Evolutionary conservation across 2,329 filamentous ascomycete genomes (phyloP), one percentile per base, ranked within the genome.

Genomic region (Phialocephala sp.): DNA sequence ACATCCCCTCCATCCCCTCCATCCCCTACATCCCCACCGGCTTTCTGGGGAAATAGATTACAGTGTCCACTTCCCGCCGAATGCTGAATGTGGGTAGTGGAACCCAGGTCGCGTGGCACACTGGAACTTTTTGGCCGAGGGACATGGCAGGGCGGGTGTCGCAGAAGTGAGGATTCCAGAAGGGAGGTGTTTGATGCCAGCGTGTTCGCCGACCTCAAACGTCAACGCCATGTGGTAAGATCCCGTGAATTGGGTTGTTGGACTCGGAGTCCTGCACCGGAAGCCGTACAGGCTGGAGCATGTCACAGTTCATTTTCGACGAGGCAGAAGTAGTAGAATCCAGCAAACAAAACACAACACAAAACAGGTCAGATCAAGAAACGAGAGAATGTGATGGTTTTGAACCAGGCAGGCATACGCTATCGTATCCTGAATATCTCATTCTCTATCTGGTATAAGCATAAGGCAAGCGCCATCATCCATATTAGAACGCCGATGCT

Each of bases 391-490:
- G 15, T 6, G 15, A 6, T 43, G 18, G 15, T 50, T 50, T 50
- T 24, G n/a, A 50, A 22, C 45, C 45, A 50, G 41, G 45, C 2
- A 50, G 45, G 45, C n/a, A 50, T 50, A 20, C 22, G 47, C 47
- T 22, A 32, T 52, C 22, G 50, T 22, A 54, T 32, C 50, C 50
- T 18, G 18, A 54, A 24, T 15, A 54, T 54, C 50, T 35, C 22
- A 32, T 54, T 35, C 50, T 54, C 50, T 54, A 54, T 54, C 50
- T 54, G 50, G 50, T 54, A 54, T 54, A 54, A 54, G 27, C 50
- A 54, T 24, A 54, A 54, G 50, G 27, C 18, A n/a, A 14, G 8
- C 12, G 15, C n/a, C 22, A 54, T 20, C 11, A 54, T 54, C 50
- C 22, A 54, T 54, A 54, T 54, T 54, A 54, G 24, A 54, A 35